phyloP scores from a whole-genome alignment of 768 basidiomycete species.

The Amanita rubescens region DNA sequence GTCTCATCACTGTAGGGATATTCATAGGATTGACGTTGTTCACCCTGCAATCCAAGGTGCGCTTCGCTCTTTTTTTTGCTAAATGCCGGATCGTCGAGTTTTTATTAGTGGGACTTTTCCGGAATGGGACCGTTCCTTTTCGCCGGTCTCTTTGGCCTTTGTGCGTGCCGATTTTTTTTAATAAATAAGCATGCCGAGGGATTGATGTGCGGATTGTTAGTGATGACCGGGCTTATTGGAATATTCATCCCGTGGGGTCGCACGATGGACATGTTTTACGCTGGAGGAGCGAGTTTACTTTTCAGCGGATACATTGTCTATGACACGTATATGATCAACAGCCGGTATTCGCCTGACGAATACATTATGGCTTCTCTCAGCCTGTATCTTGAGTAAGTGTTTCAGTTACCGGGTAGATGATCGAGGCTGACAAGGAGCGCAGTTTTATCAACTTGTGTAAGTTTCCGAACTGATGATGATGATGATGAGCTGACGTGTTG shows the following conservation, averaged over 20 bases:
- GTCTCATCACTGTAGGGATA: conserved; percentile 84
- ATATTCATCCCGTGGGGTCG: conserved; percentile 81
- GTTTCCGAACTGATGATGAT: conserved; percentile 19
- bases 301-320: conserved; percentile 90
- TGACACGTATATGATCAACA: conserved; percentile 88
- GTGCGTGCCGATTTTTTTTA: conserved; percentile 35
- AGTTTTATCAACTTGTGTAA: conserved; percentile 86
- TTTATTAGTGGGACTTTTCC: conserved; percentile 80
- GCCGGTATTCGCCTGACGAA: conserved; percentile 86
- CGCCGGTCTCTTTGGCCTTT: conserved; percentile 69
- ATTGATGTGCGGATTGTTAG: conserved; percentile 23
- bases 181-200: not conserved
- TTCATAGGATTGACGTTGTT: conserved; percentile 93
- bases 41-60: conserved; percentile 88
- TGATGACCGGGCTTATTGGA: conserved; percentile 76
- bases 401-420: not conserved
- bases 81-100: not conserved
- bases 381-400: conserved; percentile 89
- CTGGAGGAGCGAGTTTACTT: conserved; percentile 69
- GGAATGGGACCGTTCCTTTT: conserved; percentile 90
- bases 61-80: not conserved
- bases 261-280: conserved; percentile 77
- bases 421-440: conserved; percentile 14
- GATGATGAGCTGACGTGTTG: conserved; percentile 6
- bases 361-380: conserved; percentile 86